Conservation (phyloP, 2,329 filamentous ascomycete species). For the Fusarium luffae region DNA sequence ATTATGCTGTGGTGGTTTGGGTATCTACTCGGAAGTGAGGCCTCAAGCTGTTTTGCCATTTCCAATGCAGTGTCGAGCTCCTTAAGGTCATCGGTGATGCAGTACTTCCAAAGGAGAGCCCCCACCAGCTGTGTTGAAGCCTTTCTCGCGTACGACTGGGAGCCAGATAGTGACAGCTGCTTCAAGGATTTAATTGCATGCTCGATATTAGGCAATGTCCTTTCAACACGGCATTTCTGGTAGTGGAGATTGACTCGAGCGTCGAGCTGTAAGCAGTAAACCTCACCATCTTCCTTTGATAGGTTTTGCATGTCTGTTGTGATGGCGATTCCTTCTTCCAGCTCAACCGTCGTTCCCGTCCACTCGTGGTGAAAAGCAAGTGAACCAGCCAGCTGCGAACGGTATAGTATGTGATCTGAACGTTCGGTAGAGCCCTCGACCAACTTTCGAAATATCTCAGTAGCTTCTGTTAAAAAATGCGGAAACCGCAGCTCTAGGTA, state of each 20-base stretch:
- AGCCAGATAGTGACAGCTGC: rapidly evolving
- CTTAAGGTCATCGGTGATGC: rapidly evolving
- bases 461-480: background rate
- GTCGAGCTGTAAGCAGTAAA: rapidly evolving
- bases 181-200: rapidly evolving
- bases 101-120: background rate
- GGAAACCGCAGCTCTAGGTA: background rate
- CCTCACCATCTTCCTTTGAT: rapidly evolving
- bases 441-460: rapidly evolving
- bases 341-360: background rate
- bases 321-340: background rate
- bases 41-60: background rate
- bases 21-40: background rate
- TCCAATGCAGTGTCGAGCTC: rapidly evolving
- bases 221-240: background rate
- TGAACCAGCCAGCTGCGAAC: background rate
- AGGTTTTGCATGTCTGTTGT: rapidly evolving
- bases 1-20: background rate
- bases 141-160: rapidly evolving
- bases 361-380: background rate
- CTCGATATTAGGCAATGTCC: rapidly evolving
- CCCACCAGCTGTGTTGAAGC: background rate
- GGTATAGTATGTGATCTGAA: rapidly evolving
- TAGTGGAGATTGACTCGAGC: rapidly evolving
- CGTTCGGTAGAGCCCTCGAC: rapidly evolving